phyloP scores from a whole-genome alignment of 2,329 filamentous ascomycete species.

The Cercospora zeae-maydis region DNA sequence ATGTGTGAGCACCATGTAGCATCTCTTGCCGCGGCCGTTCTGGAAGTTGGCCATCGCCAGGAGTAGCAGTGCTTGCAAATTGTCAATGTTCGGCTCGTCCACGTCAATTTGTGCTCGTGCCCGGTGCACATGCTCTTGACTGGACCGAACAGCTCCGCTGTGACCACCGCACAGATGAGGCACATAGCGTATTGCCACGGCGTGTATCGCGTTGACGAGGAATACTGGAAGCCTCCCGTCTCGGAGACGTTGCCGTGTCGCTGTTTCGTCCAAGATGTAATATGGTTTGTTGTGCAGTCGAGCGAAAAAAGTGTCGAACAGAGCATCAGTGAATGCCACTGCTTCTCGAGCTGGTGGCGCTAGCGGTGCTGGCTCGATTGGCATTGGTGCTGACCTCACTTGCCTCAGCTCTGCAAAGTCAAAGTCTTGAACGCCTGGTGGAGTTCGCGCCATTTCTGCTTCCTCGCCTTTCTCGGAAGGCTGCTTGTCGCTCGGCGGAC shows the following conservation, averaged over 20 bases:
- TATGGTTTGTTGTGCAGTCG: conserved; percentile 79
- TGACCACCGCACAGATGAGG: conserved; percentile 62
- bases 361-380: conserved; percentile 12
- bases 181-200: conserved; percentile 60
- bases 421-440: conserved; percentile 4
- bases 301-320: conserved; percentile 72
- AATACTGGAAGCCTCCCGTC: conserved; percentile 58
- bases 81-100: conserved; percentile 77
- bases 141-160: conserved; percentile 63
- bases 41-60: conserved; percentile 74
- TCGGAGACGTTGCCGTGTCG: conserved; percentile 67
- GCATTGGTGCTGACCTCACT: conserved; percentile 5
- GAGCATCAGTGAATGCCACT: conserved; percentile 26
- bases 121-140: conserved; percentile 69
- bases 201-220: conserved; percentile 53
- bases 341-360: conserved; percentile 14
- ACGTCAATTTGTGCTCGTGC: conserved; percentile 69
- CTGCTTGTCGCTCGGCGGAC: conserved; percentile 9
- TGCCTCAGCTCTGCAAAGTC: conserved; percentile 11
- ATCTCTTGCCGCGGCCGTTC: conserved; percentile 74
- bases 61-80: conserved; percentile 70
- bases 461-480: conserved; percentile 3
- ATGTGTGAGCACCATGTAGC: conserved; percentile 78
- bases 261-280: conserved; percentile 73
- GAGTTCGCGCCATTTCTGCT: conserved; percentile 1